phyloP scores from a whole-genome alignment of 2,329 filamentous ascomycete species.

The Furcasterigmium furcatum region DNA sequence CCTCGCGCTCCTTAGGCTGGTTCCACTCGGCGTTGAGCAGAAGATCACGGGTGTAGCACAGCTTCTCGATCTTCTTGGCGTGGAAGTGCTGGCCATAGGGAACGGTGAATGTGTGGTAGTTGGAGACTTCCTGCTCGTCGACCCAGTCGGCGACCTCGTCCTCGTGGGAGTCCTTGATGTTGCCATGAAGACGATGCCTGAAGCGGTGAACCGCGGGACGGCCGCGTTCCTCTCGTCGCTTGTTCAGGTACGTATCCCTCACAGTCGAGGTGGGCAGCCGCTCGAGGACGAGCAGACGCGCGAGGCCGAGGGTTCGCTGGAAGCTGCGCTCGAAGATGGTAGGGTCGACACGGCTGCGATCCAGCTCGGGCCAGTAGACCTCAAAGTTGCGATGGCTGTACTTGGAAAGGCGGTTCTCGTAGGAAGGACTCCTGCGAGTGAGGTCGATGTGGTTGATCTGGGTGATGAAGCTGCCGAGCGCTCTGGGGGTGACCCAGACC shows the following conservation, averaged over 20 bases:
- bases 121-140: conserved; percentile 70
- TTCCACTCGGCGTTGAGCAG: conserved; percentile 88
- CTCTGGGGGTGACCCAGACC: conserved; percentile 75
- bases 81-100: conserved; percentile 62
- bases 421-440: conserved; percentile 76
- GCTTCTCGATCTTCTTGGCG: conserved; percentile 73
- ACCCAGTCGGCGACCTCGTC: conserved; percentile 85
- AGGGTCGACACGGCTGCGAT: conserved; percentile 74
- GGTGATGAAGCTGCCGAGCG: conserved; percentile 74
- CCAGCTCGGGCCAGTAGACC: conserved; percentile 72
- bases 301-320: conserved; percentile 69
- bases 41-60: conserved; percentile 78
- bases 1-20: conserved; percentile 67
- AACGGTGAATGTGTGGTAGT: conserved; percentile 75
- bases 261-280: conserved; percentile 67
- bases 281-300: conserved; percentile 76
- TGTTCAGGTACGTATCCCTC: conserved; percentile 67
- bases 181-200: conserved; percentile 49
- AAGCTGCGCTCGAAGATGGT: conserved; percentile 86
- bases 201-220: conserved; percentile 53
- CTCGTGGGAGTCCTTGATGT: conserved; percentile 74
- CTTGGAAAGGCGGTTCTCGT: conserved; percentile 83
- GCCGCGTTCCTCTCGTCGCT: conserved; percentile 69
- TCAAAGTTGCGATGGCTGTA: conserved; percentile 85
- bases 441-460: conserved; percentile 81